Base-by-base conservation (phyloP, 352 stramenopile genomes). In the Albugo laibachii region DNA sequence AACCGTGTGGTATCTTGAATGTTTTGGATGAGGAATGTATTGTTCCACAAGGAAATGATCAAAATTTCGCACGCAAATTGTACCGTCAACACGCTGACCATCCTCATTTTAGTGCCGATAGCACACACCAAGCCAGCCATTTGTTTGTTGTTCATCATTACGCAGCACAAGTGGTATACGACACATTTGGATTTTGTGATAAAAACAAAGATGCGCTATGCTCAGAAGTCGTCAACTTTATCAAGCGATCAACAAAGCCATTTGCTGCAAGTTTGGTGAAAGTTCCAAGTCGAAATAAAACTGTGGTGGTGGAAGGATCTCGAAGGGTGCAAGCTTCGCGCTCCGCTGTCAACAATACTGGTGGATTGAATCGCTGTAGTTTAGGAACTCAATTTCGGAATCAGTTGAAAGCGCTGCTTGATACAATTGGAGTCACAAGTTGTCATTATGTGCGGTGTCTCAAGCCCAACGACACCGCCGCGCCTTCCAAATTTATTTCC, bases 391-490 rank as follows among this genome's bases (percentile, higher is more conserved):
- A 97, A 57, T 98, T 98, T 59, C 80, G 77, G 15, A 79, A 53
- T 19, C 92, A 98, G 60, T 65, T 98, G 0, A 76, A 79, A 47
- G 63, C 77, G 11, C 63, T 98, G 40, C 79, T 98, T 13, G 76
- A 86, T 31, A 96, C 93, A 16, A 80, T 99, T 35, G 83, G 94
- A 53, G 69, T 75, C 13, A 97, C 92, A 0, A 76, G 85, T 50
- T 95, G 93, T 21, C 93, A 98, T 56, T 99, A 98, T 62, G 91
- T 99, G 19, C 79, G 94, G n/a, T 98, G 94, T 63, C 79, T 99
- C 37, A 99, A 99, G 66, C 94, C 95, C 0, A 98, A 99, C 59
- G 95, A 98, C 62, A 69, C 86, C 13, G 88, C 96, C 11, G 86
- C 94, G 42, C 52, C 75, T 1, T 66, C 62, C 16, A 46, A 63